Evolutionary conservation across 1,284 basidiomycete species (phyloP), one percentile per base, ranked within the genome.

Genomic region (Ceratobasidium sp.): DNA sequence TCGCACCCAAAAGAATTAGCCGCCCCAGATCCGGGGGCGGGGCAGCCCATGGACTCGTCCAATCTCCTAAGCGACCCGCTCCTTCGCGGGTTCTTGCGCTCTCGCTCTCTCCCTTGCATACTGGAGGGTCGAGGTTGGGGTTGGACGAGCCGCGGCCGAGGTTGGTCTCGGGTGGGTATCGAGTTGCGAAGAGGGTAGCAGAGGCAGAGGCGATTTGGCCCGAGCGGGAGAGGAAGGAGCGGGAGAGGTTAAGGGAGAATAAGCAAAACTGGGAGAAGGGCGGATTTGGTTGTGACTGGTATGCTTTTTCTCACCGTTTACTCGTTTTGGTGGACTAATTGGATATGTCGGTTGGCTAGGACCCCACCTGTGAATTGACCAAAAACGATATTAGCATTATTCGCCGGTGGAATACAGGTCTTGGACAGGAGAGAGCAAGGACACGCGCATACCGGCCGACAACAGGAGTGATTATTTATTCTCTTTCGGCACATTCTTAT

Each of bases 11-110:
- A n/a, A 50, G 66, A 18, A 55, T 69, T 16, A 55, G 32, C 16
- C 66, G 66, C 4, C 66, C 66, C 23, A 55, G 47, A 30, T 69
- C 66, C 23, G 66, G 66, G 41, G 66, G 66, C 18, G 66, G 66
- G 2, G 35, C 66, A 2, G 50, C 66, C 4, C 66, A 69, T 28
- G 66, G 66, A 1, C 38, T 69, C 6, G 66, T 69, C 21, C 66
- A 54, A 7, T 69, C 41, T 9, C n/a, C n/a, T n/a, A n/a, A n/a
- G n/a, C n/a, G 30, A 38, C 32, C 58, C 58, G 1, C 13, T 61
- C 41, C 21, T 26, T 5, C 9, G n/a, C n/a, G n/a, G n/a, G n/a
- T n/a, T n/a, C n/a, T n/a, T n/a, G n/a, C 58, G 41, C 43, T 44
- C 26, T n/a, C n/a, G n/a, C n/a, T 21, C 41, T 16, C 41, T 61